These are phyloP conservation scores for Tuber microsphaerosporum DNA, from an alignment of 495 filamentous ascomycete species.

Conservation along the genomic window DNA sequence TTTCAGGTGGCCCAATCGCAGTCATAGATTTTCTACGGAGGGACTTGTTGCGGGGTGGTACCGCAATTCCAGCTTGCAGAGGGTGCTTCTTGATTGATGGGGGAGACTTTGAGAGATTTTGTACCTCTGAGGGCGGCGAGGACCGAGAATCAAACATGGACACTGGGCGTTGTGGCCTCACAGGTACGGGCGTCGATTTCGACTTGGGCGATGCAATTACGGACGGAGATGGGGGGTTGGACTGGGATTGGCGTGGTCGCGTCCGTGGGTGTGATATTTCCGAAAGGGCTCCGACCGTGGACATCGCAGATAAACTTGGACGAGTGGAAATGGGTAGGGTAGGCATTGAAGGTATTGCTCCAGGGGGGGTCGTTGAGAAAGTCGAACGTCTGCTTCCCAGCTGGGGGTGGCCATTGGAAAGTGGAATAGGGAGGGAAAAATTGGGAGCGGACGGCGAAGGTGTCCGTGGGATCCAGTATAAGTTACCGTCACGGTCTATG, in stretches of 20 bases:
- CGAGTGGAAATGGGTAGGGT: conserved; percentile 25
- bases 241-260: conserved; percentile 23
- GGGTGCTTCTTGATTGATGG: conserved; percentile 18
- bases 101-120: conserved; percentile 11
- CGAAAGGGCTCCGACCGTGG: conserved; percentile 22
- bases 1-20: conserved; percentile 23
- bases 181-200: conserved; percentile 13
- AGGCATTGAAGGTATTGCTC: conserved; percentile 18
- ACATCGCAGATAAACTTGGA: conserved; percentile 29
- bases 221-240: conserved; percentile 22
- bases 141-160: conserved; percentile 39
- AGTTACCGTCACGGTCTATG: conserved; percentile 34
- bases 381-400: conserved; percentile 14
- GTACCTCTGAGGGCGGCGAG: conserved; percentile 6
- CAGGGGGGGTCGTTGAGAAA: conserved; percentile 19
- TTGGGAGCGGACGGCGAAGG: conserved; percentile 35
- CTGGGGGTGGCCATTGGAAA: conserved; percentile 19
- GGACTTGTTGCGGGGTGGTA: conserved; percentile 27
- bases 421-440: conserved; percentile 27
- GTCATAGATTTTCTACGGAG: conserved; percentile 39
- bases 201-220: conserved; percentile 23
- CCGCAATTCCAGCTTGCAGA: conserved; percentile 29
- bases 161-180: conserved; percentile 25
- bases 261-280: conserved; percentile 23
- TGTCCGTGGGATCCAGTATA: conserved; percentile 39